Conservation (phyloP, 2,329 filamentous ascomycete species). For the Xylariaceae sp. region DNA sequence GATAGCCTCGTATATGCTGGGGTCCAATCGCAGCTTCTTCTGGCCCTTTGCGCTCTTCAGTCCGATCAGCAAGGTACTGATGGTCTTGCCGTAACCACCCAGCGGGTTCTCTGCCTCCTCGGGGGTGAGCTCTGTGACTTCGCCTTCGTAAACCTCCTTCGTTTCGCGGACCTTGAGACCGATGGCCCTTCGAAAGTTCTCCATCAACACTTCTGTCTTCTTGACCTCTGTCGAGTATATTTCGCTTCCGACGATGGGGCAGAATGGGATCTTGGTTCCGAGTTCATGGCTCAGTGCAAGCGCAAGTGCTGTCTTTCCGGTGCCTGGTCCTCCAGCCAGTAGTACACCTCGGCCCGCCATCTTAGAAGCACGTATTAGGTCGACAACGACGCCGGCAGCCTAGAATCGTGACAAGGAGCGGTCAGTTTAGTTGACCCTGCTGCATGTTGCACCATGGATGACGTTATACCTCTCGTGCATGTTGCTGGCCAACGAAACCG, state of each 20-base stretch:
- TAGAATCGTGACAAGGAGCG: constrained; percentile 30
- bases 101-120: constrained; percentile 98
- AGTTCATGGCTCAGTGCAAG: constrained; percentile 95
- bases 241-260: constrained; percentile 95
- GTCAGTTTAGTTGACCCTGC: constrained; percentile 15
- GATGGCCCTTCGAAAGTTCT: constrained; percentile 96
- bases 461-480: constrained; percentile 73
- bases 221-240: constrained; percentile 98
- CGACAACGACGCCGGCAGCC: constrained; percentile 94
- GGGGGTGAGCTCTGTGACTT: constrained; percentile 94
- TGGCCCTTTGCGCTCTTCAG: constrained; percentile 94
- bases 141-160: constrained; percentile 98
- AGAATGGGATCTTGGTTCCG: constrained; percentile 97
- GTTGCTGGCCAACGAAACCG: constrained; percentile 85
- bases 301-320: constrained; percentile 94
- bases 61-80: constrained; percentile 90
- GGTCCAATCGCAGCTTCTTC: constrained; percentile 95
- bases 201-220: constrained; percentile 99
- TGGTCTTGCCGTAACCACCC: constrained; percentile 94
- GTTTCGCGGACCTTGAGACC: constrained; percentile 96
- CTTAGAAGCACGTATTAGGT: constrained; percentile 92
- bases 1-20: constrained; percentile 98
- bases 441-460: background rate
- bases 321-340: constrained; percentile 89
- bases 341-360: constrained; percentile 95